A percentile compares a stretch with the other conserved stretches of the same genome.
These are phyloP conservation scores for Phaseolus lunatus DNA, from an alignment of 306 rosid species.

Conservation along the genomic window DNA sequence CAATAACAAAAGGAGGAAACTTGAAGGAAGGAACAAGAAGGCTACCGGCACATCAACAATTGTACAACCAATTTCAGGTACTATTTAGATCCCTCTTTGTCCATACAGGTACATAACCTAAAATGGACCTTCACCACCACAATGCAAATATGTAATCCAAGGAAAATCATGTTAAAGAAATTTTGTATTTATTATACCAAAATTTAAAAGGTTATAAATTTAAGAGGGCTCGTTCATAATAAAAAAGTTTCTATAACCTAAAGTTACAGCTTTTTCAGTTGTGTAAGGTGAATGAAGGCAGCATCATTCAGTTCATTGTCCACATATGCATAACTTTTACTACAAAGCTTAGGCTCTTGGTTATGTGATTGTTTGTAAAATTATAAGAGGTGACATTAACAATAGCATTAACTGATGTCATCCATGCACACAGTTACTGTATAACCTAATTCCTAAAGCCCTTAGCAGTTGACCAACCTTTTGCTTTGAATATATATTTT, in stretches of 20 bases:
- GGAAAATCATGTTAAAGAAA: slow-evolving; percentile 32
- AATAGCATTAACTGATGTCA: slow-evolving; percentile 18
- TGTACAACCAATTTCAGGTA: too few species aligned
- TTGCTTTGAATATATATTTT: neutral
- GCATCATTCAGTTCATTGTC: slow-evolving; percentile 52
- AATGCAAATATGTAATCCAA: neutral
- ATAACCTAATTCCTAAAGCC: neutral
- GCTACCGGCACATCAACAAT: too few species aligned
- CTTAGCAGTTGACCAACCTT: slow-evolving; percentile 26
- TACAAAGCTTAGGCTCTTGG: too few species aligned
- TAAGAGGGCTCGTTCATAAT: slow-evolving; percentile 2
- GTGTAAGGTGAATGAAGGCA: slow-evolving; percentile 48
- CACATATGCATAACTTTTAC: slow-evolving; percentile 35
- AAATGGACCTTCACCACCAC: too few species aligned
- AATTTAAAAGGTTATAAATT: slow-evolving; percentile 13
- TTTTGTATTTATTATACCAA: neutral
- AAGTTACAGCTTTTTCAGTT: slow-evolving; percentile 25
- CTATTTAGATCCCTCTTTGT: too few species aligned
- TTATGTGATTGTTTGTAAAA: neutral
- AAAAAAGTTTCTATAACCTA: slow-evolving; percentile 19
- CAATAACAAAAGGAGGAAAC: too few species aligned
- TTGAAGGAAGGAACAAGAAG: too few species aligned
- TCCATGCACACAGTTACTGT: neutral
- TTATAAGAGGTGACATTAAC: slow-evolving; percentile 17
- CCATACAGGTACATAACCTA: too few species aligned